A percentile compares a stretch with the other conserved stretches of the same genome.
Conservation (phyloP, 1,284 basidiomycete species). For the Xanthoconium separans region DNA sequence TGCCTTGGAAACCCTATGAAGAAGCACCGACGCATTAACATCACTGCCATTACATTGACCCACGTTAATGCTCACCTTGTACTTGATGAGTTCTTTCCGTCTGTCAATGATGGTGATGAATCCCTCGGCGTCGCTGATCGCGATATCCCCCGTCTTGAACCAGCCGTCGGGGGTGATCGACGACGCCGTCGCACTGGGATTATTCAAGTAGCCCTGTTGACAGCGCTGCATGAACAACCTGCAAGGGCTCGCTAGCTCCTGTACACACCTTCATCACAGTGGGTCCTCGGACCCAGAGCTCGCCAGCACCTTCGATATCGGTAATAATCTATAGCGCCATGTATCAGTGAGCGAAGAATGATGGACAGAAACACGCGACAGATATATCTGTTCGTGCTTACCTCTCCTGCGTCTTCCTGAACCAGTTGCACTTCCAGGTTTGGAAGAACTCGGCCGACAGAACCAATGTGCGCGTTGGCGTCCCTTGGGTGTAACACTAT, state of each 20-base stretch:
- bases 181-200: slow-evolving; percentile 60
- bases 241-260: not conserved
- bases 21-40: not conserved
- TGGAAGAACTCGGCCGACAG: slow-evolving; percentile 72
- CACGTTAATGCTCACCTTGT: slow-evolving; percentile 47
- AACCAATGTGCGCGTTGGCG: slow-evolving; percentile 51
- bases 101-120: slow-evolving; percentile 67
- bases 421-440: slow-evolving; percentile 80
- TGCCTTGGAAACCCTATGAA: slow-evolving; percentile 59
- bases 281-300: slow-evolving; percentile 80
- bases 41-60: not conserved
- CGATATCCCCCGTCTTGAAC: slow-evolving; percentile 87
- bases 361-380: not conserved
- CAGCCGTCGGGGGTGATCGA: slow-evolving; percentile 72
- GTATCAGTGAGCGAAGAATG: not conserved
- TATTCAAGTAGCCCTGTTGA: slow-evolving; percentile 63
- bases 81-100: slow-evolving; percentile 84
- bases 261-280: slow-evolving; percentile 74
- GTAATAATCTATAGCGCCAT: slow-evolving; percentile 21
- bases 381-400: slow-evolving; percentile 13
- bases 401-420: slow-evolving; percentile 51
- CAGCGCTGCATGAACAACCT: not conserved
- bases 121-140: slow-evolving; percentile 60
- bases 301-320: slow-evolving; percentile 47
- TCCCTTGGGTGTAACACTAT: slow-evolving; percentile 45